Base-by-base conservation (phyloP, 2,329 filamentous ascomycete species). In the Xylariaceae sp. region DNA sequence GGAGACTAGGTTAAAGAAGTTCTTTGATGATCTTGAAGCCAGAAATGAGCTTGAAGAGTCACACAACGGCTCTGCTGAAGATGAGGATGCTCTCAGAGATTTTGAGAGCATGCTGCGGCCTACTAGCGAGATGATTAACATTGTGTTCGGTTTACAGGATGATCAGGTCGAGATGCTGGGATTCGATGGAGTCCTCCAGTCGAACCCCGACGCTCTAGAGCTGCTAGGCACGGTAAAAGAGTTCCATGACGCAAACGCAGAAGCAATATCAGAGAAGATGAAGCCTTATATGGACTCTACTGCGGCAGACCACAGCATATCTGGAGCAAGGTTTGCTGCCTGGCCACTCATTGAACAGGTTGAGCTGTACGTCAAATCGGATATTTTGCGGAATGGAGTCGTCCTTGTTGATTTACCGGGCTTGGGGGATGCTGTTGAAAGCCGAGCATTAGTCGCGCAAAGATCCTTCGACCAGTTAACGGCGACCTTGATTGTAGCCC, bases 331-430 rank as follows among this genome's bases (percentile, higher is more conserved):
- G 1, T 70, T 73, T 31, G 60, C 67, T 0, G 61, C 65, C 0
- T 79, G 76, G 76, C 76, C 76, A 0, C 59, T 78, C 1, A 69
- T 78, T 1, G 58, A 70, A 0, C 43, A 66, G 1, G 75, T 78
- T 3, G 65, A 69, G 2, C 72, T 84, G 2, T 83, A 75, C 47
- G 72, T 75, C 8, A 80, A 76, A 47, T 72, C 79, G 0, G 64
- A 75, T 1, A 75, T 81, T 0, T 66, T 85, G 1, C 74, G 74
- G 0, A 76, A 79, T 3, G 81, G 82, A 0, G 74, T 81, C 1
- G 76, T 79, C 0, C 71, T 85, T 3, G 81, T 84, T 0, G 81
- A 85, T 57, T 71, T 85, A 0, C 82, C 82, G 0, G 82, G 83
- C 6, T 73, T 82, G 0, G 78, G 79, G 0, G 83, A 86, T 16